A percentile compares a stretch with the other conserved stretches of the same genome.
These are phyloP conservation scores for Aspergillus fijiensis DNA, from an alignment of 2,329 filamentous ascomycete species.

Conservation along the genomic window DNA sequence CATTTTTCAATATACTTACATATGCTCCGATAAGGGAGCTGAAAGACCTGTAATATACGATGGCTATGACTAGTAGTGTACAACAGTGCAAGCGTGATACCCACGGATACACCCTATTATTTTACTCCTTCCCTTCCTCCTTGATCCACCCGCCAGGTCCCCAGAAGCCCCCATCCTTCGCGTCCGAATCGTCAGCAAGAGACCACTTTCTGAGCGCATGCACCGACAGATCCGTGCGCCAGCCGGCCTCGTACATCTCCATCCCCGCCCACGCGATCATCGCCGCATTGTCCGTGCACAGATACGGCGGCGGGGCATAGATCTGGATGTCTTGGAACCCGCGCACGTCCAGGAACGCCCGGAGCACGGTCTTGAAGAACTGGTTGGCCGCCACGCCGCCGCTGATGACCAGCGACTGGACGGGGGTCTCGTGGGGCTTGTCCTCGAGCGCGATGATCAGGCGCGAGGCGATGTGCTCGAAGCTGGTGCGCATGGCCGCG, in stretches of 20 bases:
- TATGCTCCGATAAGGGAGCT: not conserved
- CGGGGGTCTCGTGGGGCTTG: slow-evolving; percentile 20
- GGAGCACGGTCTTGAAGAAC: slow-evolving; percentile 69
- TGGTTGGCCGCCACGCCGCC: slow-evolving; percentile 87
- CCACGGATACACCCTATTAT: not conserved
- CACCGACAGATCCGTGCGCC: slow-evolving; percentile 61
- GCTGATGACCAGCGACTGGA: slow-evolving; percentile 72
- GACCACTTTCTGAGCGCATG: slow-evolving; percentile 69
- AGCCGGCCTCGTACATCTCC: slow-evolving; percentile 86
- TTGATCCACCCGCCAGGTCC: slow-evolving; percentile 56
- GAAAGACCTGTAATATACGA: not conserved
- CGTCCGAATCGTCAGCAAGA: slow-evolving; percentile 57
- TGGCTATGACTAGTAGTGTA: not conserved
- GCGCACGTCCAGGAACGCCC: slow-evolving; percentile 62
- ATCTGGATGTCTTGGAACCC: slow-evolving; percentile 64
- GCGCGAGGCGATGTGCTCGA: slow-evolving; percentile 80
- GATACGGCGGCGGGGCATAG: slow-evolving; percentile 69
- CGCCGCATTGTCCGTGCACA: slow-evolving; percentile 93
- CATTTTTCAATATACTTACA: not conserved
- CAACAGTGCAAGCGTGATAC: not conserved
- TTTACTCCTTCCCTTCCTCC: slow-evolving; percentile 11
- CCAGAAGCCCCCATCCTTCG: slow-evolving; percentile 65
- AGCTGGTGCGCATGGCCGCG: slow-evolving; percentile 74
- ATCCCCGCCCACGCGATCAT: slow-evolving; percentile 96
- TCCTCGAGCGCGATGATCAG: slow-evolving; percentile 66